Evolutionary conservation across 805 yeast species (phyloP).

Genomic region (Monosporozyma siamensis): DNA sequence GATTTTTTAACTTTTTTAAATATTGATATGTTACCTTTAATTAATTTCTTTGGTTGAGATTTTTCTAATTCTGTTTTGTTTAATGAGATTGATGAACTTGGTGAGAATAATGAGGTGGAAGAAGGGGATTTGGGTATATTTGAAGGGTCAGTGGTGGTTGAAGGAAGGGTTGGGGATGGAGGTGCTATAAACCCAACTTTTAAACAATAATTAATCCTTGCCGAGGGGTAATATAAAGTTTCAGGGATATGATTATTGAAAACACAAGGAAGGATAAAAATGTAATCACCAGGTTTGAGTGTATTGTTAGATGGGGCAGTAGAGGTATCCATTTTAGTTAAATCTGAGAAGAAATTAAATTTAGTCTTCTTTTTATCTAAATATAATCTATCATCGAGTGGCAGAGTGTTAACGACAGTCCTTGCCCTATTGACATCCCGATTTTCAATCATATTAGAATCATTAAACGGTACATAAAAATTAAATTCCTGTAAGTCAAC

Average conservation of each 20-base stretch:
- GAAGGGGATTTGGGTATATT: too few relatives aligned
- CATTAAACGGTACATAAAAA: constrained; percentile 24
- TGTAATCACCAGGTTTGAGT: constrained; percentile 55
- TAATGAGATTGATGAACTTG: constrained; percentile 1
- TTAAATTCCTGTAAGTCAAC: too few relatives aligned
- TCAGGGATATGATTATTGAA: constrained; percentile 57
- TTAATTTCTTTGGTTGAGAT: constrained; percentile 6
- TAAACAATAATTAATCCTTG: constrained; percentile 16
- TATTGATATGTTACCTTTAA: constrained; percentile 11
- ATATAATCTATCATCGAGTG: constrained; percentile 7
- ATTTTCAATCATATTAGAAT: constrained; percentile 24
- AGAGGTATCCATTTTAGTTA: neutral
- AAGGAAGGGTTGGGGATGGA: neutral
- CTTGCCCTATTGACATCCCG: constrained; percentile 2
- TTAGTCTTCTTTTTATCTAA: constrained; percentile 7
- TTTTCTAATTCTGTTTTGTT: constrained; percentile 11
- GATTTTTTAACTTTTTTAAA: constrained; percentile 23
- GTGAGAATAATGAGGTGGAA: neutral
- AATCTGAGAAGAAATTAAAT: constrained; percentile 1
- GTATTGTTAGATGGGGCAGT: neutral
- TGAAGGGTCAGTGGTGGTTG: too few relatives aligned
- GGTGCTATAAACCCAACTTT: constrained; percentile 12
- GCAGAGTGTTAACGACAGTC: constrained; percentile 8
- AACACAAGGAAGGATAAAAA: constrained; percentile 52
- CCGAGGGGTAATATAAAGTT: constrained; percentile 34